A percentile compares a stretch with the other conserved stretches of the same genome.
These are phyloP conservation scores for Hypoxylon sp. DNA, from an alignment of 2,329 filamentous ascomycete species.

Conservation along the genomic window DNA sequence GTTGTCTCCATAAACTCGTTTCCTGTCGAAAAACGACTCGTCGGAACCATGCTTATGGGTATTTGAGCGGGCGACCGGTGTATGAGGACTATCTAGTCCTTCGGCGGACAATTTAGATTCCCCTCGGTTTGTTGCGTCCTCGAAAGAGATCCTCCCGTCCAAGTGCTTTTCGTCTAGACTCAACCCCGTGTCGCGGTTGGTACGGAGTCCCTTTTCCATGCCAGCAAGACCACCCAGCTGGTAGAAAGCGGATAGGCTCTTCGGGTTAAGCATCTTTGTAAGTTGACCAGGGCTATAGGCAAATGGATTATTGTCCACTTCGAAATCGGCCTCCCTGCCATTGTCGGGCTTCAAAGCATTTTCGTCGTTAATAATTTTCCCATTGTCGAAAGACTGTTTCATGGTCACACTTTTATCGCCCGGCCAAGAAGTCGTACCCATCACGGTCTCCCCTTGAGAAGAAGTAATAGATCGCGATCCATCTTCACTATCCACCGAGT, in stretches of 20 bases:
- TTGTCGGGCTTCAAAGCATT: slow-evolving; percentile 78
- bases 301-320: slow-evolving; percentile 81
- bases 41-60: slow-evolving; percentile 31
- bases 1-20: slow-evolving; percentile 77
- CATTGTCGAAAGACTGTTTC: slow-evolving; percentile 52
- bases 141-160: slow-evolving; percentile 73
- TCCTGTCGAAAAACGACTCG: slow-evolving; percentile 67
- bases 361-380: slow-evolving; percentile 68
- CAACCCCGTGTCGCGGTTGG: slow-evolving; percentile 75
- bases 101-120: slow-evolving; percentile 48
- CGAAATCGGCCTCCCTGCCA: slow-evolving; percentile 78
- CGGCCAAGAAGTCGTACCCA: slow-evolving; percentile 57
- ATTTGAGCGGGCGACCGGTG: slow-evolving; percentile 31
- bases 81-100: slow-evolving; percentile 39
- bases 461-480: slow-evolving; percentile 64
- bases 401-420: slow-evolving; percentile 45
- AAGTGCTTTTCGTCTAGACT: slow-evolving; percentile 77
- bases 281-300: slow-evolving; percentile 86
- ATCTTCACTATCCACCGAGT: slow-evolving; percentile 74
- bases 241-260: slow-evolving; percentile 83
- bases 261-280: slow-evolving; percentile 88
- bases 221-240: slow-evolving; percentile 80
- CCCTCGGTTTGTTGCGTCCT: slow-evolving; percentile 65
- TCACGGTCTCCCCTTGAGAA: slow-evolving; percentile 70
- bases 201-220: slow-evolving; percentile 79